Evolutionary conservation across 352 stramenopile species (phyloP).

Genomic region (Phytopythium litorale): DNA sequence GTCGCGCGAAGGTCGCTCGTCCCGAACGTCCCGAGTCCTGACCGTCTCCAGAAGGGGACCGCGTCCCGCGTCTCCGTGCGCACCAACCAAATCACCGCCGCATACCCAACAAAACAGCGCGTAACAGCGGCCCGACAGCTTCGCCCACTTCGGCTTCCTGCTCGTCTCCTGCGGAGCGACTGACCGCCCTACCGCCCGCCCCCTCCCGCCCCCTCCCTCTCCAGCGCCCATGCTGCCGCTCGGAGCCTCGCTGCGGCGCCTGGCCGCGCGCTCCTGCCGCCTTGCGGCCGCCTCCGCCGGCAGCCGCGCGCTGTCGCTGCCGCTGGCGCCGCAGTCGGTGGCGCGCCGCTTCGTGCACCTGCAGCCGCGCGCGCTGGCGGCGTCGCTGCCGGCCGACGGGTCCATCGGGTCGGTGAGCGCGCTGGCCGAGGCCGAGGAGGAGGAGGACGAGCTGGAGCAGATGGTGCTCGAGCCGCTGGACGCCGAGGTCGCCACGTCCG

Average conservation of each 20-base stretch:
- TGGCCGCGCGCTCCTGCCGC: slow-evolving; percentile 21
- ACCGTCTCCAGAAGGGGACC: background rate
- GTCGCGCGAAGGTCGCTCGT: background rate
- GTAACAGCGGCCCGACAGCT: background rate
- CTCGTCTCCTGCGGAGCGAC: background rate
- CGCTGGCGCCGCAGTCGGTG: background rate
- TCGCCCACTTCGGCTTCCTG: background rate
- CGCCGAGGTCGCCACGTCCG: slow-evolving; percentile 14
- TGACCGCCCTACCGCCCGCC: background rate
- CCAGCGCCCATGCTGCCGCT: slow-evolving; percentile 25
- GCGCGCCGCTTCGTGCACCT: background rate
- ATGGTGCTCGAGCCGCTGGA: slow-evolving; percentile 43
- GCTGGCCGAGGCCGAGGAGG: slow-evolving; percentile 10
- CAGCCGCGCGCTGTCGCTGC: slow-evolving; percentile 6
- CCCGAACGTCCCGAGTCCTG: background rate
- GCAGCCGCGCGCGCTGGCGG: slow-evolving; percentile 12
- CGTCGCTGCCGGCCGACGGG: slow-evolving; percentile 6
- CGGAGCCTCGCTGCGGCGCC: slow-evolving; percentile 23
- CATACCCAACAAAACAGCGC: background rate
- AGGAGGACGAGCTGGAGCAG: slow-evolving; percentile 31
- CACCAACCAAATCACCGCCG: slow-evolving; percentile 5
- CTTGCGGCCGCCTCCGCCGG: background rate
- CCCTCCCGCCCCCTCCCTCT: background rate
- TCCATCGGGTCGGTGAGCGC: slow-evolving; percentile 7
- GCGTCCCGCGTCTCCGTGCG: slow-evolving; percentile 1